Evolutionary conservation across 1,284 basidiomycete species (phyloP).

Genomic region (Phellopilus nigrolimitatus): DNA sequence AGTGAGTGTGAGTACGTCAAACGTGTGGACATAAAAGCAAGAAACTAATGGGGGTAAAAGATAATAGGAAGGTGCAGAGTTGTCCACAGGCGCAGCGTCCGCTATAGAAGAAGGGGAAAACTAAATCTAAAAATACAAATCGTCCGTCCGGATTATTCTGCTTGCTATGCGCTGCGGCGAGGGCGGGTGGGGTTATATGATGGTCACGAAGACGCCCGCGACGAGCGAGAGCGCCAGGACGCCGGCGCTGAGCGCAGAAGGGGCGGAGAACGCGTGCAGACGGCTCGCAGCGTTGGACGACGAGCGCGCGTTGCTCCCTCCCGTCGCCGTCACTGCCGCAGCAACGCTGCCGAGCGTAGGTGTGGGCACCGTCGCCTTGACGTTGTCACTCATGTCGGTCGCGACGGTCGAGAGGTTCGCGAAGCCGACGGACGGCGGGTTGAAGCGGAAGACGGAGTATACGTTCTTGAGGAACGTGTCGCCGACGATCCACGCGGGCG

Average conservation of each 20-base stretch:
- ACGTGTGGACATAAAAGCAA: too few relatives aligned
- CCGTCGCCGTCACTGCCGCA: conserved; percentile 36
- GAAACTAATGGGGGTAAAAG: too few relatives aligned
- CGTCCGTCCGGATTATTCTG: background rate
- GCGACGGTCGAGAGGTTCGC: conserved; percentile 57
- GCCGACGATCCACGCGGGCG: conserved; percentile 86
- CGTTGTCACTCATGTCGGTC: conserved; percentile 38
- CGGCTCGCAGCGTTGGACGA: conserved; percentile 1
- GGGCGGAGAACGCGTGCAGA: background rate
- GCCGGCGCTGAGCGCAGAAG: background rate
- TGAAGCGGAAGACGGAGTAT: conserved; percentile 79
- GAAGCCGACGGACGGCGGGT: conserved; percentile 79
- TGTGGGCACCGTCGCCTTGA: conserved; percentile 37
- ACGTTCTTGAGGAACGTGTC: conserved; percentile 96
- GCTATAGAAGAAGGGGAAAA: too few relatives aligned
- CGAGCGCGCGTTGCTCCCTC: background rate
- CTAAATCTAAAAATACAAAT: background rate
- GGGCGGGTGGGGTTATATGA: background rate
- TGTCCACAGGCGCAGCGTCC: too few relatives aligned
- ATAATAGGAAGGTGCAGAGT: too few relatives aligned
- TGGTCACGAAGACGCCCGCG: background rate
- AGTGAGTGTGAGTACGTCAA: too few relatives aligned
- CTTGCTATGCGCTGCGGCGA: background rate
- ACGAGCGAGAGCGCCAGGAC: background rate
- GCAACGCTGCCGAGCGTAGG: conserved; percentile 50